phyloP scores from a whole-genome alignment of 768 basidiomycete species.

The Lactifluus hygrophoroides region DNA sequence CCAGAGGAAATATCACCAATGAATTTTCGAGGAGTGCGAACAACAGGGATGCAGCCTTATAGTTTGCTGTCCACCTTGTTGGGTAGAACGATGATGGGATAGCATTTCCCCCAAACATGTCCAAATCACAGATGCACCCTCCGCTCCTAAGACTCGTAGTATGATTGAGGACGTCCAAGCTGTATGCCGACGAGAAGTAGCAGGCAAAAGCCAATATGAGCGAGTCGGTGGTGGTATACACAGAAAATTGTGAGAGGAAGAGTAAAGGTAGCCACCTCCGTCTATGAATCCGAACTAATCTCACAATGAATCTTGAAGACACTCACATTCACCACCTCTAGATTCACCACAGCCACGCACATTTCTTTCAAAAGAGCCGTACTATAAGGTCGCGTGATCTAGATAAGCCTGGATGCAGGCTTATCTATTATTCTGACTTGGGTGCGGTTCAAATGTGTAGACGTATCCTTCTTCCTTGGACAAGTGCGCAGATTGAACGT shows the following conservation, averaged over 20 bases:
- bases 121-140: no score
- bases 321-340: background rate
- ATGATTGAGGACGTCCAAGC: slow-evolving; percentile 55
- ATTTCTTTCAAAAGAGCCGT: background rate
- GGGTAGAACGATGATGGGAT: background rate
- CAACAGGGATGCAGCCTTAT: no score
- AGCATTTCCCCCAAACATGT: no score
- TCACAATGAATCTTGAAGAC: background rate
- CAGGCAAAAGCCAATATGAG: background rate
- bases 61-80: no score
- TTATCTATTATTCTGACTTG: no score
- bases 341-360: background rate
- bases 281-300: background rate
- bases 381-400: background rate
- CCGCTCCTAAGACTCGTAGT: background rate
- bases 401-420: no score
- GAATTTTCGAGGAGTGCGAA: no score
- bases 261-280: background rate
- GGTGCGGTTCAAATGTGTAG: no score
- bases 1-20: no score
- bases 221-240: slow-evolving; percentile 35
- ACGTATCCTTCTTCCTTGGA: no score
- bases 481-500: no score
- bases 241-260: slow-evolving; percentile 28
- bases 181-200: slow-evolving; percentile 45